Evolutionary conservation across 2,329 filamentous ascomycete genomes (phyloP), one percentile per base, ranked within the genome.

Genomic region (Helminthosporium solani): DNA sequence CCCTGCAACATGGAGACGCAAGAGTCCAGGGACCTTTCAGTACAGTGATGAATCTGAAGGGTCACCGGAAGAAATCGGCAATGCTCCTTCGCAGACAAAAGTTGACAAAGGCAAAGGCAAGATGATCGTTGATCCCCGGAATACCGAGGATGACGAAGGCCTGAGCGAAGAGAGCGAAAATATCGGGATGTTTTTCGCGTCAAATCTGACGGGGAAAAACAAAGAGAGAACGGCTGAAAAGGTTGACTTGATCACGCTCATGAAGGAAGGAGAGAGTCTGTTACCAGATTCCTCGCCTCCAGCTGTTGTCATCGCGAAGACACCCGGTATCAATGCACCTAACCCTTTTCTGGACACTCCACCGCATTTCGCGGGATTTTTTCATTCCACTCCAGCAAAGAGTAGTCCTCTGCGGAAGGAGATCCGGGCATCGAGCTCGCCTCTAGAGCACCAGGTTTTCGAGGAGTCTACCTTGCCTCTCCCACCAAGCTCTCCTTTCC

Each of bases 1-100:
- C 21, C 68, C 72, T 28, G 62, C 65, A 14, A 73, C 72, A 3
- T 73, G 73, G 68, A 70, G 73, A 33, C 63, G 70, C n/a, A 69
- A 58, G 16, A 72, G 62, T 28, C 66, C 61, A 4, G 67, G 54
- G 39, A 60, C 73, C 39, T 70, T 67, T 33, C 58, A 63, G 7
- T 71, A 72, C 46, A 61, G 66, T 18, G 70, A 75, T 33, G 71
- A 68, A 39, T 62, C 64, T 15, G 67, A 65, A 20, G 53, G 56
- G 25, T 43, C 49, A 8, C 47, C 57, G 35, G 47, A 54, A n/a
- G 45, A 53, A 36, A 42, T 42, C 16, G 44, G 39, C 33, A 42
- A 46, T 11, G 8, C 34, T 7, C 30, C 37, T 7, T 20, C 44
- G 18, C 28, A 12, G 14, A 27, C 11, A 3, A 44, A 40, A 16